Percentiles rank a stretch among this genome's conserved stretches.
phyloP scores from a whole-genome alignment of 345 rosid species.

The Nephelium lappaceum region DNA sequence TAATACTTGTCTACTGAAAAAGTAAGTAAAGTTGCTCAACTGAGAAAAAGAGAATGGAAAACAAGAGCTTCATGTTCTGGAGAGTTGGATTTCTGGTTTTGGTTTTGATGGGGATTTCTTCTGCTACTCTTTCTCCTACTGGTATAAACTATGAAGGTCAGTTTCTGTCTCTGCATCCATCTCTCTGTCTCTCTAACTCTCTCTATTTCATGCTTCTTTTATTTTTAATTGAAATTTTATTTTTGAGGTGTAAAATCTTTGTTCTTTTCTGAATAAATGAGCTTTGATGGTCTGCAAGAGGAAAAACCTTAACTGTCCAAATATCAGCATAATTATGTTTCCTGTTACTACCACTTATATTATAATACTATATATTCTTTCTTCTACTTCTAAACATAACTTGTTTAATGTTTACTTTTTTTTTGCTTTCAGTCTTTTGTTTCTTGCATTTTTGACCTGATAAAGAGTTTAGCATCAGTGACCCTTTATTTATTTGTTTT shows the following conservation, averaged over 20 bases:
- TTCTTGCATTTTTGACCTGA: neutral
- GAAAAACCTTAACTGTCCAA: conserved; percentile 9
- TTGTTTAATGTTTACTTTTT: conserved; percentile 18
- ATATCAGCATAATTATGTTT: neutral
- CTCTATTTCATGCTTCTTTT: neutral
- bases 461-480: conserved; percentile 2
- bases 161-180: conserved; percentile 28
- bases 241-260: conserved; percentile 1
- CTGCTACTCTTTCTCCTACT: conserved; percentile 92
- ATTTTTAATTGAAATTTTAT: neutral
- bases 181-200: neutral
- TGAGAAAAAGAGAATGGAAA: conserved; percentile 40
- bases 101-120: conserved; percentile 58
- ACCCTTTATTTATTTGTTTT: conserved; percentile 11
- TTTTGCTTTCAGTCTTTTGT: conserved; percentile 6
- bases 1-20: conserved; percentile 19
- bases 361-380: neutral
- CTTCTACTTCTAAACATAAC: conserved; percentile 4
- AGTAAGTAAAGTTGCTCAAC: conserved; percentile 30
- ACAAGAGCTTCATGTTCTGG: conserved; percentile 45
- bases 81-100: conserved; percentile 59
- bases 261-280: conserved; percentile 22
- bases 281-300: conserved; percentile 18
- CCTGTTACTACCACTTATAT: neutral
- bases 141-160: conserved; percentile 98